Base-by-base conservation (phyloP, 164 flowering plant genomes). In the Buxus sempervirens region DNA sequence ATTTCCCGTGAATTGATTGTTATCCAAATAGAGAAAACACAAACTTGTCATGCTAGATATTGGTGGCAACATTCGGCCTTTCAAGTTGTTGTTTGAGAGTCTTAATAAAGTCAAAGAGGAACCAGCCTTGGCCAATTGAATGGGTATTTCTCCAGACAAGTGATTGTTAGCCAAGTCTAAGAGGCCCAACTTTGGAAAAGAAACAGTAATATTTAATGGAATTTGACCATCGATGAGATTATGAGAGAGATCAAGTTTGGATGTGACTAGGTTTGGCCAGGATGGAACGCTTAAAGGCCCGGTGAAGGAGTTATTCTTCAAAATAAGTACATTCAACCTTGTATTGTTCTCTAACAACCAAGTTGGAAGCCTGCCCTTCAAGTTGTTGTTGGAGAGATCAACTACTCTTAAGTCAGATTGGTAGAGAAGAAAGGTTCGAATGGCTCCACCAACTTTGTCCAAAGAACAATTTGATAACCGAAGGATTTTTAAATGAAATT, bases 321-420 rank as follows among this genome's bases (percentile, higher is more conserved):
- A 23, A 5, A 0, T 2, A 1, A 77, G 58, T 18, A 2, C 2
- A 9, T 24, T 36, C 14, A 71, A 14, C 5, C 19, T 45, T 6
- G 72, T 66, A 32, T 73, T 77, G 42, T 73, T 73, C 54, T 41
- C 57, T 9, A 72, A 41, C 62, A 76, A 28, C 79, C 79, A 72
- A 49, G n/a, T 23, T 2, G 70, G 76, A 32, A 73, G 38, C 1
- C 20, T 25, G 62, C 73, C 70, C 5, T 1, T 24, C 24, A 72
- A 22, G 18, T 57, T 18, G 19, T 27, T 62, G 51, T 67, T 2
- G 1, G 51, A 23, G 42, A 74, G 58, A 22, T 65, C 62, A 64
- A 73, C 61, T 2, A 25, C 4, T 25, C 21, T 19, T 38, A 74
- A 22, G 28, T 69, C 68, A 60, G 51, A 26, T 22, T 69, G 73